Evolutionary conservation across 352 stramenopile genomes (phyloP).

Genomic region (Globisporangium acanthophoron): DNA sequence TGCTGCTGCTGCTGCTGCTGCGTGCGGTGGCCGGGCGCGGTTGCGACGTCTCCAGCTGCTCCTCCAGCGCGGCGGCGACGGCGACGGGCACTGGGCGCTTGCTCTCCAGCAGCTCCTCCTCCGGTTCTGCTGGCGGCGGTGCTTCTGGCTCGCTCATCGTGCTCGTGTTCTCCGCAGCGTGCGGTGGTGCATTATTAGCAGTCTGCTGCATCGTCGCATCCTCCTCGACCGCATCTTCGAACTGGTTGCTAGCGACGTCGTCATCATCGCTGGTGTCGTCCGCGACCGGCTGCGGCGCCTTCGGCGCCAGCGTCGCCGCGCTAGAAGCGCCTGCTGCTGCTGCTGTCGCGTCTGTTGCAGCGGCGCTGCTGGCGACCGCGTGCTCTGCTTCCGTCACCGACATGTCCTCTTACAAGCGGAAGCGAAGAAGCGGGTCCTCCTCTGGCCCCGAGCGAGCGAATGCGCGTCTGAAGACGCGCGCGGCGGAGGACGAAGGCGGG

Average conservation of each 20-base stretch:
- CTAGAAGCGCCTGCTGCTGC: background rate
- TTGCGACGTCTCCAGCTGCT: background rate
- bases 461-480: background rate
- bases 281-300: background rate
- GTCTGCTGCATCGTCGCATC: conserved; percentile 1
- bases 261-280: background rate
- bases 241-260: conserved; percentile 4
- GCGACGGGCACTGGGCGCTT: background rate
- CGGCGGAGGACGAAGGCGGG: too few relatives aligned
- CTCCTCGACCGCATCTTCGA: conserved; percentile 6
- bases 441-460: background rate
- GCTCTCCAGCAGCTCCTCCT: conserved; percentile 5
- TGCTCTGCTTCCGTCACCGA: background rate
- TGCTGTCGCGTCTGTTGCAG: background rate
- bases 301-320: background rate
- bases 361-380: background rate
- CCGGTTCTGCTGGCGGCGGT: background rate
- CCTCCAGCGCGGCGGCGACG: background rate
- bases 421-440: too few relatives aligned
- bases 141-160: background rate
- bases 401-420: background rate
- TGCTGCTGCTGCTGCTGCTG: conserved; percentile 3
- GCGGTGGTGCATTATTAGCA: background rate
- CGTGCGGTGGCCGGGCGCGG: background rate
- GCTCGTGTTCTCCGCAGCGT: background rate